Percentiles rank a stretch among this genome's conserved stretches.
Conservation (phyloP, 2,329 filamentous ascomycete genomes). For the Pseudopithomyces chartarum region DNA sequence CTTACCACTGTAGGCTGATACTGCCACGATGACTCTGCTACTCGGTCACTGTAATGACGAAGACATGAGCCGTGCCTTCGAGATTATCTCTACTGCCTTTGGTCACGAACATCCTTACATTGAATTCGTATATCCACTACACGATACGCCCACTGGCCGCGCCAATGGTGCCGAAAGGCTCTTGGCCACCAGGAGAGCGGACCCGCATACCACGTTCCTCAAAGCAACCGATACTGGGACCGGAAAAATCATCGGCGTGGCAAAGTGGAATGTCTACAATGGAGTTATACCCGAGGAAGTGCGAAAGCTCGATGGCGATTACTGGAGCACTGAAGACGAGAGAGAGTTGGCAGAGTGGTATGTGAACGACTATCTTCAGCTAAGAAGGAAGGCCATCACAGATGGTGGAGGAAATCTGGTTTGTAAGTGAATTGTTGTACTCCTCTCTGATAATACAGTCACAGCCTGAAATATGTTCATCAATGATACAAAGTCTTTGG, state of each 20-base stretch:
- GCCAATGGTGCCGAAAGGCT: slow-evolving; percentile 9
- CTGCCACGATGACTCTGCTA: not conserved
- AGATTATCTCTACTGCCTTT: slow-evolving; percentile 17
- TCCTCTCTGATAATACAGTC: too few species aligned
- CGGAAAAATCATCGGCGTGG: slow-evolving; percentile 8
- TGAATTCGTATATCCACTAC: slow-evolving; percentile 13
- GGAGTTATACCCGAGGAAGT: slow-evolving; percentile 3
- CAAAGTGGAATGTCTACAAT: slow-evolving; percentile 16
- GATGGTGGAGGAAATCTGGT: slow-evolving; percentile 6
- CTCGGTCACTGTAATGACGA: slow-evolving; percentile 4
- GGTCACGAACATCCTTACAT: slow-evolving; percentile 12
- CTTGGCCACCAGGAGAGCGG: not conserved
- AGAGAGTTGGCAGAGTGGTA: slow-evolving; percentile 12
- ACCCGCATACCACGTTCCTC: slow-evolving; percentile 1
- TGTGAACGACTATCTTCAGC: slow-evolving; percentile 1
- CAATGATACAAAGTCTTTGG: not conserved
- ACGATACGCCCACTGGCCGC: slow-evolving; percentile 10
- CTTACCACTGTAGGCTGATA: too few species aligned
- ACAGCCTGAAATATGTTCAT: too few species aligned
- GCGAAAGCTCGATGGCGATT: slow-evolving; percentile 4
- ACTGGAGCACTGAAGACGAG: slow-evolving; percentile 11
- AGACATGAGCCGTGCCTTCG: slow-evolving; percentile 14
- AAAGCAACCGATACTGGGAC: slow-evolving; percentile 7
- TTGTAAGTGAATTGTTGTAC: slow-evolving; percentile 9
- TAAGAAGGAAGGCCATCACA: slow-evolving; percentile 10